Evolutionary conservation across 2,329 filamentous ascomycete genomes (phyloP).

Genomic region (Colletotrichum tamarilloi): DNA sequence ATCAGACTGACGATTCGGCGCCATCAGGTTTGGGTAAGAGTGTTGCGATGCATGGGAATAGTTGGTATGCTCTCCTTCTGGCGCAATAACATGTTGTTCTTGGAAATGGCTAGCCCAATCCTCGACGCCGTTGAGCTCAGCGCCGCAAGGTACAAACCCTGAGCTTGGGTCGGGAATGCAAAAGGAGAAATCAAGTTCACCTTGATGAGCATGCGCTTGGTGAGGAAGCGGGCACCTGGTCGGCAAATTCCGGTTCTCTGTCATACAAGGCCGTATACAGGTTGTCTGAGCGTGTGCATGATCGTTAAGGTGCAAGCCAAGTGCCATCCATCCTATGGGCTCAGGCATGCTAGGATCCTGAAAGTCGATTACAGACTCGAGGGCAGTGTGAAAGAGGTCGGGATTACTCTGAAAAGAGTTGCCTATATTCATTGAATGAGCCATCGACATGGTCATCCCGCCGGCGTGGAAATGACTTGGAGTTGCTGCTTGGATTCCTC

Average conservation of each 20-base stretch:
- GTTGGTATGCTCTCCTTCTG: neutral
- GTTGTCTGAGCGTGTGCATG: constrained; percentile 40
- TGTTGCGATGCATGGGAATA: neutral
- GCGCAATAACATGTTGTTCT: neutral
- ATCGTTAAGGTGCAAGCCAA: constrained; percentile 42
- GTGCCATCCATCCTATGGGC: neutral
- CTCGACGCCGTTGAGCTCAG: neutral
- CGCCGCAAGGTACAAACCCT: constrained; percentile 1
- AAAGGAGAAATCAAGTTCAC: neutral
- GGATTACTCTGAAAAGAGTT: neutral
- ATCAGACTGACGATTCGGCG: neutral
- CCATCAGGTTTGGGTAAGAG: neutral
- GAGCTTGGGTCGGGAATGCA: constrained; percentile 3
- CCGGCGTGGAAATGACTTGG: neutral
- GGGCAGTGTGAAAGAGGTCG: neutral
- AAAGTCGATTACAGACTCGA: neutral
- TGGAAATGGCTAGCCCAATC: constrained; percentile 14
- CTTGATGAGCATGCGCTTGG: constrained; percentile 32
- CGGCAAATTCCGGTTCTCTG: constrained; percentile 31
- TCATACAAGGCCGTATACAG: constrained; percentile 37
- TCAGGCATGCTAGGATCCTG: neutral
- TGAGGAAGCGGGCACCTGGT: constrained; percentile 37
- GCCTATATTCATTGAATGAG: neutral
- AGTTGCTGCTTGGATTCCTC: neutral
- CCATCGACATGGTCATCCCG: neutral